Base-by-base conservation (phyloP, 306 rosid genomes). In the Mucuna pruriens region DNA sequence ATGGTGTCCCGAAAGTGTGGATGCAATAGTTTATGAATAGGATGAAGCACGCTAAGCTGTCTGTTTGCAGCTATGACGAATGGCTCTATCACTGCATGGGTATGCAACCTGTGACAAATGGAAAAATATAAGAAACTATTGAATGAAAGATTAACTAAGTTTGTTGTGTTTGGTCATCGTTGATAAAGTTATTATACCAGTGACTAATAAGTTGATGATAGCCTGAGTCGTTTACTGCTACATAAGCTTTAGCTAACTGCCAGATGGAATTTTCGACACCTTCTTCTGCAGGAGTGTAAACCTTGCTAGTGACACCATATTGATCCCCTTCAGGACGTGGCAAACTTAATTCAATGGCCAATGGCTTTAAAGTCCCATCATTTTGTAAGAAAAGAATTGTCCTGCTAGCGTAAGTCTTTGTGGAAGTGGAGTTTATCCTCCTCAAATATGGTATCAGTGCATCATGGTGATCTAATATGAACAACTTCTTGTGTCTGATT, bases 161-260 rank as follows among this genome's bases (percentile, higher is more conserved):
- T 72, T 36, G n/a, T 9, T 36, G 68, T 86, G 25, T 31, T 84
- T 63, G n/a, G 17, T 61, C 17, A 20, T 71, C 1, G 2, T 48
- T 31, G 33, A 49, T 10, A 60, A 45, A 40, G 44, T 46, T 74
- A 25, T 46, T 74, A 25, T 88, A 94, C 98, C 97, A 91, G 71
- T 95, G 97, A 80, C 91, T 89, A 36, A 91, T 39, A 17, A 95
- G 97, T 26, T 91, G 90, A 85, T 95, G 99, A 73, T 85, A 78
- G 17, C 97, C 97, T 0, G 94, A 87, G 77, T 91, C 97, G 2
- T 90, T 90, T 13, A 90, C 84, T 31, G 78, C 85, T 10, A 90
- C 99, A 71, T 89, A 93, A 78, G 94, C 97, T 82, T 95, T 93
- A 4, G 97, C 99, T 25, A 93, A 52, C 61, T 88, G 92, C 99